These are phyloP conservation scores for Cladosporium sp. DNA, from an alignment of 2,329 filamentous ascomycete species.

Conservation along the genomic window DNA sequence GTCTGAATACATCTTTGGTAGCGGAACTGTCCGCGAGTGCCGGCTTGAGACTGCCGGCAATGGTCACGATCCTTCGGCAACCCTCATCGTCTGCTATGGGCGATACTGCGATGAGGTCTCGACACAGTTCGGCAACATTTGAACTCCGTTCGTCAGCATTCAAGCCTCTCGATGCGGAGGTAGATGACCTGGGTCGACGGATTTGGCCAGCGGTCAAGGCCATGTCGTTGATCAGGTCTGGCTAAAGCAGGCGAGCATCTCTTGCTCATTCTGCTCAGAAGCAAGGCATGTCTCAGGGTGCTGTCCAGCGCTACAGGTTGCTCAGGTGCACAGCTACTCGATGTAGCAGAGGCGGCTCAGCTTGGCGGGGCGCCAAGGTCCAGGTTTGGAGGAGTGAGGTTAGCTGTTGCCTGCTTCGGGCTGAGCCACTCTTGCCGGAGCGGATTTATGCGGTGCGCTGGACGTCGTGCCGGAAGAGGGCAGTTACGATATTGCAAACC, in stretches of 20 bases:
- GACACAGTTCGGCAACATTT: slow-evolving; percentile 20
- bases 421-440: background rate
- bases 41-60: background rate
- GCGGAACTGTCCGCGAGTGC: slow-evolving; percentile 3
- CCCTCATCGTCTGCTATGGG: slow-evolving; percentile 1
- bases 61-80: background rate
- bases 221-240: slow-evolving; percentile 19
- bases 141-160: slow-evolving; percentile 22
- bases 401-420: slow-evolving; percentile 2
- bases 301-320: background rate
- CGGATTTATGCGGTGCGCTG: background rate
- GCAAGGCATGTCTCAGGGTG: background rate
- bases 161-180: slow-evolving; percentile 20
- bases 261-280: slow-evolving; percentile 17
- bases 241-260: slow-evolving; percentile 7
- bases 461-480: background rate
- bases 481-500: background rate
- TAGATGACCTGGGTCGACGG: slow-evolving; percentile 21
- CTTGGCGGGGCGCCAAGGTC: slow-evolving; percentile 6
- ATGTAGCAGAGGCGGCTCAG: slow-evolving; percentile 3
- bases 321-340: slow-evolving; percentile 10
- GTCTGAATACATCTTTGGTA: slow-evolving; percentile 27
- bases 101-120: slow-evolving; percentile 13
- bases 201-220: slow-evolving; percentile 19
- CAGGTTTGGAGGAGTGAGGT: background rate